These are phyloP conservation scores for Hypoxylon rubiginosum DNA, from an alignment of 2,329 filamentous ascomycete species.

Conservation along the genomic window DNA sequence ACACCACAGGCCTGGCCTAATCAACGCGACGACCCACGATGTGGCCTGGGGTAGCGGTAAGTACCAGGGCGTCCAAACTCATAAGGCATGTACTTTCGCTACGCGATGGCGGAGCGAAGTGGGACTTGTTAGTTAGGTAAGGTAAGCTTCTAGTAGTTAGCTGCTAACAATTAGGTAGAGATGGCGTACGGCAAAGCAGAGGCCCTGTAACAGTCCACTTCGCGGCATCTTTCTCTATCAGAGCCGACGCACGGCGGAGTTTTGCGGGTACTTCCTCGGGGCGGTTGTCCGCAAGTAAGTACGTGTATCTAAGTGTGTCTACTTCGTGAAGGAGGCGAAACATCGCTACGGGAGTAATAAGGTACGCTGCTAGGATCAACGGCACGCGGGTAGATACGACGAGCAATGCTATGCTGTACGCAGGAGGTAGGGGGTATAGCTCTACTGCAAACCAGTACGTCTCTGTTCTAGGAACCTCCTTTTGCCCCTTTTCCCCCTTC, in stretches of 20 bases:
- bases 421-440: constrained; percentile 1
- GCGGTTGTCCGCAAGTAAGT: constrained; percentile 6
- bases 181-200: constrained; percentile 19
- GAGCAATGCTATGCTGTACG: neutral
- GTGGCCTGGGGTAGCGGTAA: constrained; percentile 34
- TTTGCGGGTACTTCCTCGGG: constrained; percentile 15
- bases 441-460: constrained; percentile 10
- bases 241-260: constrained; percentile 22
- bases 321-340: constrained; percentile 18
- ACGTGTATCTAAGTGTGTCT: constrained; percentile 6
- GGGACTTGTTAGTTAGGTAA: constrained; percentile 19
- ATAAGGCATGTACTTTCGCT: constrained; percentile 24
- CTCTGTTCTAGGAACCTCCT: constrained; percentile 12
- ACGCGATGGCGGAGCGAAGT: constrained; percentile 28
- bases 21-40: constrained; percentile 24
- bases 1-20: constrained; percentile 27
- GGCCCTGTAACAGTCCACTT: constrained; percentile 6
- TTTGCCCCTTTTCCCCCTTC: constrained; percentile 5
- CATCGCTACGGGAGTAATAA: constrained; percentile 16
- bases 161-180: constrained; percentile 16
- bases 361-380: constrained; percentile 26
- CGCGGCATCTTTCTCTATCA: constrained; percentile 15
- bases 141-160: constrained; percentile 20
- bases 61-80: constrained; percentile 23
- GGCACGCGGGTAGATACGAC: constrained; percentile 8